Evolutionary conservation across 306 rosid genomes (phyloP).

Genomic region (Crotalaria pallida): DNA sequence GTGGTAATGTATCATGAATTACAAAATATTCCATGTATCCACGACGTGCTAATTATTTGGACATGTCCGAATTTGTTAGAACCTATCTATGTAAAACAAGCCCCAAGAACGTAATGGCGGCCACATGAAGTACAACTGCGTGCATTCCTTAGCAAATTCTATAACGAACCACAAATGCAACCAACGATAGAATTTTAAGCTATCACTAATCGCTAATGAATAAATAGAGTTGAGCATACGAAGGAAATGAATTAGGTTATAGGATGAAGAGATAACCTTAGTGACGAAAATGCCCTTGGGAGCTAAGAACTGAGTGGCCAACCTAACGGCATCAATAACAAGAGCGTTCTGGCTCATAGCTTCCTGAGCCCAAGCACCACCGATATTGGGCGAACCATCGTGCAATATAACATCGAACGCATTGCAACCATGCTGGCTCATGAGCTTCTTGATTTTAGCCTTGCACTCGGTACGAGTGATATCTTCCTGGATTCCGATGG

Average conservation of each 20-base stretch:
- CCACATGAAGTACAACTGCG: too few relatives aligned
- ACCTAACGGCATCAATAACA: slow-evolving; percentile 71
- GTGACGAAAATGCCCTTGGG: slow-evolving; percentile 83
- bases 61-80: too few relatives aligned
- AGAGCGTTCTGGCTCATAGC: slow-evolving; percentile 84
- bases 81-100: too few relatives aligned
- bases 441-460: slow-evolving; percentile 55
- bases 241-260: neutral
- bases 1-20: too few relatives aligned
- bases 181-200: too few relatives aligned
- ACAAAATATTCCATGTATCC: too few relatives aligned
- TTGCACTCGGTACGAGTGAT: slow-evolving; percentile 71
- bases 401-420: slow-evolving; percentile 71
- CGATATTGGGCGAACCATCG: slow-evolving; percentile 89
- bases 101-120: too few relatives aligned
- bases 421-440: slow-evolving; percentile 41
- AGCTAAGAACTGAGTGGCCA: slow-evolving; percentile 79
- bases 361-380: slow-evolving; percentile 97
- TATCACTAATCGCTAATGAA: too few relatives aligned
- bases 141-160: too few relatives aligned
- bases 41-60: too few relatives aligned
- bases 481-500: slow-evolving; percentile 70
- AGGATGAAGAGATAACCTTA: slow-evolving; percentile 29
- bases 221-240: too few relatives aligned
- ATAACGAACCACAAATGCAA: too few relatives aligned